Conservation (phyloP, 306 rosid genomes). For the Oxytropis ochrocephala region DNA sequence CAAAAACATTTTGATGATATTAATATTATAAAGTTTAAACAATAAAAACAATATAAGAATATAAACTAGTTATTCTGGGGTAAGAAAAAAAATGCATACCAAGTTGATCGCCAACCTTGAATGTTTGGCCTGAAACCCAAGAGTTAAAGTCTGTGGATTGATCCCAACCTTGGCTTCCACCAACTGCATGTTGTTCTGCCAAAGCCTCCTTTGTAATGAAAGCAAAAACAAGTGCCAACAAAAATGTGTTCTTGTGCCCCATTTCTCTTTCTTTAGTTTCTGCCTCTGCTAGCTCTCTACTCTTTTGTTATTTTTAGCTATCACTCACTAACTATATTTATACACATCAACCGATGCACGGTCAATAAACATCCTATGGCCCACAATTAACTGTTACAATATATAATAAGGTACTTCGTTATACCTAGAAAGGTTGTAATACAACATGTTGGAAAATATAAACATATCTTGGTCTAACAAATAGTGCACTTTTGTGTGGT, state of each 20-base stretch:
- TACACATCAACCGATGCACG: neutral
- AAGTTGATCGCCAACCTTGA: slow-evolving; percentile 69
- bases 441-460: neutral
- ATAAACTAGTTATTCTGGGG: neutral
- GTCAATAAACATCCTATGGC: neutral
- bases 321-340: neutral
- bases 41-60: too few relatives aligned
- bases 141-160: slow-evolving; percentile 54
- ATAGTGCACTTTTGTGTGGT: neutral
- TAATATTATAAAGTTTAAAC: neutral
- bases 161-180: slow-evolving; percentile 86
- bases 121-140: slow-evolving; percentile 55
- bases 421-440: neutral
- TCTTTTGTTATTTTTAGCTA: neutral
- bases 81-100: slow-evolving; percentile 37
- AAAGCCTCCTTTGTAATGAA: slow-evolving; percentile 21
- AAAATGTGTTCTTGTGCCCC: slow-evolving; percentile 50
- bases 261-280: neutral
- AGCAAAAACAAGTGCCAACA: slow-evolving; percentile 32
- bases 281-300: neutral
- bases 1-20: neutral
- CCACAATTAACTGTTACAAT: neutral
- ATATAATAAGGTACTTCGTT: neutral
- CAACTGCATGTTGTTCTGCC: slow-evolving; percentile 56
- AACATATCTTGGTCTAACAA: neutral